Base-by-base conservation (phyloP, 1,139 yeast species). In the Hyphopichia buzzinii region DNA sequence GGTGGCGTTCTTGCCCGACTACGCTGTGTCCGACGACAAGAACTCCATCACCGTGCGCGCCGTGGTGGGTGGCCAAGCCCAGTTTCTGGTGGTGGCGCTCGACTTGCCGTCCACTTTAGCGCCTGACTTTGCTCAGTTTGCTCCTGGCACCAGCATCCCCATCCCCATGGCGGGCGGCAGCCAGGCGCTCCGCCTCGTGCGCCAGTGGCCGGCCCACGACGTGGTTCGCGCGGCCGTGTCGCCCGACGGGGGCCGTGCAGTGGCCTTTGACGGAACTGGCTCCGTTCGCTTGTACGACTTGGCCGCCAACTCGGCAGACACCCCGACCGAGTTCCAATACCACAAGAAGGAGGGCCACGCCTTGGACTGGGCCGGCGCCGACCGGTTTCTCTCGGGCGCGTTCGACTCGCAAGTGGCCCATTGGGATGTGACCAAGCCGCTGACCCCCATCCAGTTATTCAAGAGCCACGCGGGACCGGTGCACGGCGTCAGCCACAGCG, bases 341-440 rank as follows among this genome's bases (percentile, higher is more conserved):
- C 95, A 87, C 56, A 64, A 67, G 16, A 68, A 64, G 37, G 88
- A 81, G 47, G 95, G 94, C 0, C 79, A 72, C 55, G 84, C 85
- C 1, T 62, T 87, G 37, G 81, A 82, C 43, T 87, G 95, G 95
- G 42, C 59, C 4, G 50, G 54, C 27, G 67, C 67, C 28, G 64
- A 68, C 3, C 60, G 62, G 38, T 67, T 85, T 34, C 61, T 85
- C 23, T 75, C 89, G 2, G 88, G 88, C 3, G 74, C 86, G 2
- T 79, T 78, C 44, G 95, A 85, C 54, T 58, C 74, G 4, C 74
- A 76, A 26, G 74, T 87, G 37, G 84, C 87, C 0, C 57, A 82
- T 22, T 87, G 95, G 95, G 84, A 84, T 47, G 56, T 71, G 37
- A 44, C 52, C 39, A 63, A 64, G 39, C 63, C 67, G 2, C 54